phyloP scores from a whole-genome alignment of 306 rosid genomes.

The Cucurbita moschata region DNA sequence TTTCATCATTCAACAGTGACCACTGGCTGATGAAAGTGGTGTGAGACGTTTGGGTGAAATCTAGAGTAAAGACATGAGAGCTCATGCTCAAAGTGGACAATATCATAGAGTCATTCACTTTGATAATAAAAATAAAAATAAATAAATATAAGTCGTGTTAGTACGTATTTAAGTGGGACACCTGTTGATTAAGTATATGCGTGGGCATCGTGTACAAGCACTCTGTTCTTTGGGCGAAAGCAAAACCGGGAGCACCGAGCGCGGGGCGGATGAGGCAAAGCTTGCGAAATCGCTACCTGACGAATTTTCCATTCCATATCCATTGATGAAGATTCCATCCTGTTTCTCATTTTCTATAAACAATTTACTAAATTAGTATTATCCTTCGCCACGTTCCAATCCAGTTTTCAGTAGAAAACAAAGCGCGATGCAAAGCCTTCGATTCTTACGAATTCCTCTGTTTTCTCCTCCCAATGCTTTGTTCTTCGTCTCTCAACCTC shows the following conservation, averaged over 20 bases:
- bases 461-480: background rate
- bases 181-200: background rate
- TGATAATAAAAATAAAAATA: no score
- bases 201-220: background rate
- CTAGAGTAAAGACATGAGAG: no score
- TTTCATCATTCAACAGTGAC: no score
- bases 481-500: constrained; percentile 6
- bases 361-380: background rate
- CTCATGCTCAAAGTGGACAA: no score
- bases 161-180: background rate
- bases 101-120: no score
- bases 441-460: constrained; percentile 3
- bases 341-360: background rate
- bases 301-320: background rate
- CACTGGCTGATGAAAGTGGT: no score
- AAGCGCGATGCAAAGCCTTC: background rate
- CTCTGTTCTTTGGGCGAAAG: background rate
- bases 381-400: background rate
- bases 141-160: no score
- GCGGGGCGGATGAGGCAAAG: background rate
- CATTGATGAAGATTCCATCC: background rate
- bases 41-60: no score
- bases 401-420: background rate
- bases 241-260: background rate
- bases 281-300: background rate